Base-by-base conservation (phyloP, 2,329 filamentous ascomycete species). In the Fusarium irregulare region DNA sequence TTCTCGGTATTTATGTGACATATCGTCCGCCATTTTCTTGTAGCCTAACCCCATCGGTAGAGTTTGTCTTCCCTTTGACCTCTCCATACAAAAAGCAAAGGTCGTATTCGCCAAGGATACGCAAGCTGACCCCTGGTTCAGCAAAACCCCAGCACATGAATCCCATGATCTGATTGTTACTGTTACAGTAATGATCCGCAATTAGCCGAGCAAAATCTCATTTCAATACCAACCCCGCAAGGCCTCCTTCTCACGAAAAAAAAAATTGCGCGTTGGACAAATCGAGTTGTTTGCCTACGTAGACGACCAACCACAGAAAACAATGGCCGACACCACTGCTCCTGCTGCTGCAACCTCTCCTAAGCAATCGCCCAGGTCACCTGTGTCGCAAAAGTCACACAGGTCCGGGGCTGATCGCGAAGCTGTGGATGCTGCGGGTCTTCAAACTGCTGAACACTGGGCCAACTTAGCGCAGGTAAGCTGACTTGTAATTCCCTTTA, bases 361-460 rank as follows among this genome's bases (percentile, higher is more conserved):
- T 3, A 65, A 65, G 11, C 44, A 18, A 27, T 64, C 60, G 13
- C 60, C 61, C 7, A 49, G n/a, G 14, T 64, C 60, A 16, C 58
- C 60, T 9, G 25, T 16, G 5, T 53, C 46, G 5, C 46, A 40
- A n/a, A 40, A 16, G 20, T 54, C 50, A 4, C n/a, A 23, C 10
- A 42, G 27, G 14, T 58, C 55, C 4, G 11, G 14, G 6, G 57
- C 60, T 0, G 30, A 41, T 16, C 32, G 28, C 13, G 61, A 23
- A 7, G 28, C 0, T 30, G 25, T 1, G 23, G 61, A 48, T 23
- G 48, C 2, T 27, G 34, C 63, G 3, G 46, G 16, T 13, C 47
- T 65, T 3, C 62, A 65, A 3, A 47, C 37, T 8, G 62, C 25
- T n/a, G 62, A 51, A 1, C 62, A 65, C 10, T 65, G 62, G 62